Conservation (phyloP, 2,329 filamentous ascomycete species). For the Rachicladosporium sp. region DNA sequence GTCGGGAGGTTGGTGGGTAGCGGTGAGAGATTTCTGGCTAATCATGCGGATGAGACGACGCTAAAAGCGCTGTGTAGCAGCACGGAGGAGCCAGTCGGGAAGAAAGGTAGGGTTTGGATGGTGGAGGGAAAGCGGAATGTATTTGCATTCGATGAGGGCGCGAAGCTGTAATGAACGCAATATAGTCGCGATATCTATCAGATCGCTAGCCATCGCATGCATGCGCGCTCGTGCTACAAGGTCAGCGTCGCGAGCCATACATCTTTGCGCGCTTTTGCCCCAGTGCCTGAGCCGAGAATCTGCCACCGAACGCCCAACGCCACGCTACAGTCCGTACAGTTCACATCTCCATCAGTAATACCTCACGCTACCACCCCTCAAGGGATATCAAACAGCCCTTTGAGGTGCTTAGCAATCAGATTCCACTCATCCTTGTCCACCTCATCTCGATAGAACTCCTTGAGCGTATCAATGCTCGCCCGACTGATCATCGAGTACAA, state of each 20-base stretch:
- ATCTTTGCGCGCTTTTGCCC: too few species aligned
- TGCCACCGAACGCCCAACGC: too few species aligned
- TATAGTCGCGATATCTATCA: too few species aligned
- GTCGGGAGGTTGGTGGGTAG: constrained; percentile 39
- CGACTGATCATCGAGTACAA: constrained; percentile 83
- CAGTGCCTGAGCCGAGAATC: too few species aligned
- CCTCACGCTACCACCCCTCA: neutral
- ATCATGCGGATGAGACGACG: constrained; percentile 41
- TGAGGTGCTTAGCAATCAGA: constrained; percentile 78
- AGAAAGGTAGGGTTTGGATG: constrained; percentile 3
- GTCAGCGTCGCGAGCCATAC: too few species aligned
- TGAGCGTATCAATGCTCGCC: constrained; percentile 82
- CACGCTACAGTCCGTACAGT: too few species aligned
- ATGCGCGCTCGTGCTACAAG: too few species aligned
- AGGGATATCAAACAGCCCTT: constrained; percentile 70
- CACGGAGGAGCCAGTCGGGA: constrained; percentile 36
- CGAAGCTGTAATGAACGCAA: constrained; percentile 6
- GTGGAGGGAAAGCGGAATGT: constrained; percentile 3
- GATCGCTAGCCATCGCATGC: too few species aligned
- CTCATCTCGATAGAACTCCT: constrained; percentile 85
- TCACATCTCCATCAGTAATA: too few species aligned
- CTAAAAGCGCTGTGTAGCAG: constrained; percentile 33
- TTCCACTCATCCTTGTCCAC: constrained; percentile 89
- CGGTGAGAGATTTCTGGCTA: constrained; percentile 43
- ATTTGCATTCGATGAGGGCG: constrained; percentile 9